phyloP scores from a whole-genome alignment of 2,329 filamentous ascomycete species.

The Blastomyces emzantsi region DNA sequence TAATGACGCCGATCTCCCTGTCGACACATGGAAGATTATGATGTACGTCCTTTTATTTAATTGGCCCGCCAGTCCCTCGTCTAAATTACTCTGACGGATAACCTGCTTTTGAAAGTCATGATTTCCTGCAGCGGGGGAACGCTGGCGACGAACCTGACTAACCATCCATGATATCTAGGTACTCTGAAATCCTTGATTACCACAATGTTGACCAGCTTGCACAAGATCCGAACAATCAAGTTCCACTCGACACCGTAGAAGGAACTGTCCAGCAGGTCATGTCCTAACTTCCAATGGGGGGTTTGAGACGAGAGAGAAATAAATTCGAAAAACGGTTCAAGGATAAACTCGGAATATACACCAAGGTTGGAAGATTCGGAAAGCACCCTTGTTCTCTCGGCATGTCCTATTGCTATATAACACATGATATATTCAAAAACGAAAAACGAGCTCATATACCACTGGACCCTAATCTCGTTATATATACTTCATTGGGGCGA shows the following conservation, averaged over 20 bases:
- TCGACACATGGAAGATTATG: slow-evolving; percentile 99
- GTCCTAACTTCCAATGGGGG: neutral
- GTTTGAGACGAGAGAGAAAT: neutral
- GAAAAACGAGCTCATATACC: neutral
- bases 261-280: neutral
- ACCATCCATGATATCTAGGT: slow-evolving; percentile 49
- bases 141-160: neutral
- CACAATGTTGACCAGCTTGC: slow-evolving; percentile 68
- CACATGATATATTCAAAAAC: neutral
- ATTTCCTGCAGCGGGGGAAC: neutral
- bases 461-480: neutral
- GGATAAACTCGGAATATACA: neutral
- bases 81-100: neutral
- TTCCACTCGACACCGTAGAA: neutral
- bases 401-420: neutral
- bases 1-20: slow-evolving; percentile 92
- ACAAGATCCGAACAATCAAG: slow-evolving; percentile 19
- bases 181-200: slow-evolving; percentile 97
- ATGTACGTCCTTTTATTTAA: slow-evolving; percentile 55
- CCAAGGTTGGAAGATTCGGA: neutral
- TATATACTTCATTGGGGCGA: neutral
- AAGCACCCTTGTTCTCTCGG: neutral
- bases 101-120: neutral
- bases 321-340: neutral
- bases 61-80: neutral